Base-by-base conservation (phyloP, 768 basidiomycete species). In the Vishniacozyma victoriae region DNA sequence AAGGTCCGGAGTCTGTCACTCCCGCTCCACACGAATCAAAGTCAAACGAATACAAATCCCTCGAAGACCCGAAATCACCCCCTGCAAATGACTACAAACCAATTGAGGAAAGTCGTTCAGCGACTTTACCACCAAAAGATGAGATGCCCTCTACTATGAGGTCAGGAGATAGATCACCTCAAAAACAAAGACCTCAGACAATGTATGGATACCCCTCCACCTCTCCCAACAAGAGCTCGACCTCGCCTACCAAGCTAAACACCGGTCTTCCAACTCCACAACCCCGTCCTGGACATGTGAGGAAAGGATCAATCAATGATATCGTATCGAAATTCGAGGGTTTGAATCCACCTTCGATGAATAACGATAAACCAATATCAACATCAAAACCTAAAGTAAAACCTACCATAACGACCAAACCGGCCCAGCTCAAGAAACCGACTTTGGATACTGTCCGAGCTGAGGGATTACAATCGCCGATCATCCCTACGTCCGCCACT, bases 301-400 rank as follows among this genome's bases (percentile, higher is more conserved):
- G 68, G 6, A 59, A 63, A 51, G 60, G 62, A 12, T 65, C 63
- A 15, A 65, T 70, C 38, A 65, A 54, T n/a, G 63, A 64, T 36
- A 67, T 70, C 31, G 60, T 70, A 2, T 51, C 60, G 15, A 46
- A 46, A 35, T 70, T 54, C 51, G 68, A 70, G 46, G 40, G 33
- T 18, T 41, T 65, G 45, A 47, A 51, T n/a, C 55, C 63, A 4
- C 37, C 43, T 35, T 31, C 51, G 12, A 35, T 52, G 12, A n/a
- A 33, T 24, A 38, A 25, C 19, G n/a, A n/a, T n/a, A n/a, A n/a
- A n/a, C n/a, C n/a, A n/a, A n/a, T n/a, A n/a, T 33, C 29, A 33
- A 33, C 29, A 9, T 33, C 29, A 33, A 9, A 9, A 9, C 9
- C 29, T 33, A 33, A 33, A 33, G n/a, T n/a, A 9, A 33, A n/a